Percentiles rank a stretch among this genome's conserved stretches.
These are phyloP conservation scores for Hysterium pulicare DNA, from an alignment of 2,329 filamentous ascomycete genomes.

Conservation along the genomic window DNA sequence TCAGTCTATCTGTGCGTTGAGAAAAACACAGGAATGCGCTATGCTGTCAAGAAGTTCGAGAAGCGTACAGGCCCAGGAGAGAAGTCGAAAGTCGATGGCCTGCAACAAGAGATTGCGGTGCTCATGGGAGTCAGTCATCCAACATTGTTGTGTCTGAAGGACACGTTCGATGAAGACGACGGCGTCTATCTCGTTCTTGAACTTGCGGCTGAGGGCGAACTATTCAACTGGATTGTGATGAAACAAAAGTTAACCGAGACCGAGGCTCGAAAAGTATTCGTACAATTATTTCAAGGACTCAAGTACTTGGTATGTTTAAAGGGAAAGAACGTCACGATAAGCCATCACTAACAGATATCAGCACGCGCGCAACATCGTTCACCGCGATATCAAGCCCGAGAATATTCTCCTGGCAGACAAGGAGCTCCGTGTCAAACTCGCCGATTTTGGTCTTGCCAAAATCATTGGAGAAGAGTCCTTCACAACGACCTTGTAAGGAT, in stretches of 20 bases:
- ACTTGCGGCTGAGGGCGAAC: conserved; percentile 84
- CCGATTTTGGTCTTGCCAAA: conserved; percentile 95
- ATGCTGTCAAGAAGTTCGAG: conserved; percentile 92
- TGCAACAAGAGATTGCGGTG: conserved; percentile 95
- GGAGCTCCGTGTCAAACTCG: conserved; percentile 81
- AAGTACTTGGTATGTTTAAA: conserved; percentile 77
- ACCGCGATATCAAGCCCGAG: conserved; percentile 96
- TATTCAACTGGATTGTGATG: conserved; percentile 93
- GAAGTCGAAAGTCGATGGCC: conserved; percentile 73
- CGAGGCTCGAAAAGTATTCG: conserved; percentile 82
- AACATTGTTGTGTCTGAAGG: conserved; percentile 87
- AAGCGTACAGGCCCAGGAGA: conserved; percentile 80
- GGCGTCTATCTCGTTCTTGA: conserved; percentile 91
- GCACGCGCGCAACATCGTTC: conserved; percentile 97
- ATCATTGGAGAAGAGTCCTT: conserved; percentile 99
- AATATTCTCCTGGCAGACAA: conserved; percentile 90
- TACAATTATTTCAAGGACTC: conserved; percentile 86
- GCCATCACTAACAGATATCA: conserved; percentile 41
- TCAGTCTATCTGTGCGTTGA: conserved; percentile 90
- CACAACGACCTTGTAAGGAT: conserved; percentile 76
- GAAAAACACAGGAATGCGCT: conserved; percentile 75
- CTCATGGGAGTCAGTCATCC: conserved; percentile 96
- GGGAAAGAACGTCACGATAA: not conserved
- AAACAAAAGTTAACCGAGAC: conserved; percentile 83
- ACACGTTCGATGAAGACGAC: conserved; percentile 88